Base-by-base conservation (phyloP, 352 stramenopile genomes). In the Phytopythium boreale region DNA sequence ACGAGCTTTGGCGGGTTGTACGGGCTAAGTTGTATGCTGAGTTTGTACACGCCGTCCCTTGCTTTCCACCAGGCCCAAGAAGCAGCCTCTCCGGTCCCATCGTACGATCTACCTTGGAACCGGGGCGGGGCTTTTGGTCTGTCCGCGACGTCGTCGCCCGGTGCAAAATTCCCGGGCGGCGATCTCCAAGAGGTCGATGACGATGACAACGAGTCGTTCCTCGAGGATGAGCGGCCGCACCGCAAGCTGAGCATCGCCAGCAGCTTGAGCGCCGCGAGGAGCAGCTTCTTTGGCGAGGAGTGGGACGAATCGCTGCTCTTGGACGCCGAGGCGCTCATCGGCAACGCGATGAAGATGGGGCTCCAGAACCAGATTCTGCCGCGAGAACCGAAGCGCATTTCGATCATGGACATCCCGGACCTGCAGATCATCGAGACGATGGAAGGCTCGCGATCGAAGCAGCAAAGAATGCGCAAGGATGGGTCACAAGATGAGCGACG, bases 251-350 rank as follows among this genome's bases (percentile, higher is more conserved):
- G 73, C 41, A 44, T 73, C 24, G 24, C 62, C 22, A 75, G 72
- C 58, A 74, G 62, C 43, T 26, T 70, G 3, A 69, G 60, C 56
- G 67, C 50, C 59, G 63, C 39, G 49, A 51, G 37, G 19, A 27
- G 51, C 51, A 61, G 56, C 39, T 61, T 52, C 9, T 51, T 68
- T 15, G 41, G 24, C 50, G 73, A 88, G 24, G 64, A 74, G 10
- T 43, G 82, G 24, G 77, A 85, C 41, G 76, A 90, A 57, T 79
- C 74, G 20, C 65, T 90, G 46, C 66, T 92, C 0, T 62, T 84
- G 63, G 84, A 92, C 56, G 84, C 79, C 26, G 81, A 92, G 27
- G 81, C 81, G 27, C 53, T 92, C 62, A 90, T 92, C 56, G 81
- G 73, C 12, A 84, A 89, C 51, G 79, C 78, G 10, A 80, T 87